A percentile compares a stretch with the other conserved stretches of the same genome.
Evolutionary conservation across 805 yeast genomes (phyloP).

Genomic region (Ogataea trehaloabstinens): DNA sequence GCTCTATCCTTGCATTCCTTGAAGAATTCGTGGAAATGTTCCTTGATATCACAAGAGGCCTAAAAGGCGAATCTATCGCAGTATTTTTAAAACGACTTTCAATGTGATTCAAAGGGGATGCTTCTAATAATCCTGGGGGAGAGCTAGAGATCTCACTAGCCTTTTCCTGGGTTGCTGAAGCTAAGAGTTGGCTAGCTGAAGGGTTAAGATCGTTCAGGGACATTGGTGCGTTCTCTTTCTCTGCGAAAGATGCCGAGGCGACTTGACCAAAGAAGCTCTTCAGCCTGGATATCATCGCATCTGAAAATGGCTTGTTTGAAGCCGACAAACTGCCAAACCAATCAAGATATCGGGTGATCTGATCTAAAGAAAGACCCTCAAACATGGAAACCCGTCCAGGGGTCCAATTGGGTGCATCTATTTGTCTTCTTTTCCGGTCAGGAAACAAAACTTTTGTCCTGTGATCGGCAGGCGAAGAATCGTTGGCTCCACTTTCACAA

Average conservation of each 20-base stretch:
- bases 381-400: constrained; percentile 9
- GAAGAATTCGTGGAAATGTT: constrained; percentile 10
- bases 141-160: no score
- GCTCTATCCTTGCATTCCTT: constrained; percentile 15
- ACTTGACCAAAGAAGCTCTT: constrained; percentile 4
- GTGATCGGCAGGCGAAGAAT: constrained; percentile 16
- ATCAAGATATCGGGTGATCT: constrained; percentile 14
- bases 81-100: constrained; percentile 3
- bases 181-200: no score
- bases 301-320: constrained; percentile 10
- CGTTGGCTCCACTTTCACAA: constrained; percentile 3
- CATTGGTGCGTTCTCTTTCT: no score
- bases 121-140: no score
- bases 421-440: constrained; percentile 16
- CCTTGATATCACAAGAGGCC: constrained; percentile 8
- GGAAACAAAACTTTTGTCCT: constrained; percentile 17
- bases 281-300: constrained; percentile 7
- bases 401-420: constrained; percentile 19
- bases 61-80: constrained; percentile 3
- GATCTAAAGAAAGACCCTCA: constrained; percentile 16
- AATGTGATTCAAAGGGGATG: no score
- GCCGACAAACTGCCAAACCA: constrained; percentile 19
- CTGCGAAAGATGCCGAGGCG: no score
- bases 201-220: no score
- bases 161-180: background rate